phyloP scores from a whole-genome alignment of 306 rosid genomes.

The Fragaria nilgerrensis region DNA sequence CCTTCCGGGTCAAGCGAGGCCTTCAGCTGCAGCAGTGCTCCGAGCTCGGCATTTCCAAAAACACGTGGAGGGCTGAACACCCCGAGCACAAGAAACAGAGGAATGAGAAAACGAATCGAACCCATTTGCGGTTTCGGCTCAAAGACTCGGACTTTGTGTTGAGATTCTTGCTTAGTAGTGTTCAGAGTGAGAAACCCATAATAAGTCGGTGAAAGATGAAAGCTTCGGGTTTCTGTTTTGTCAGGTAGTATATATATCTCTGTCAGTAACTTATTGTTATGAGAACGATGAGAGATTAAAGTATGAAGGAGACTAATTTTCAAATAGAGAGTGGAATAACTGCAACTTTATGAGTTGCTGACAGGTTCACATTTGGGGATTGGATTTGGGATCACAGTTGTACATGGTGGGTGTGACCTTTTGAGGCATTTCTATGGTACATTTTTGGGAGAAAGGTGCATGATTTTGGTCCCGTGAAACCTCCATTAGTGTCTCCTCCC shows the following conservation, averaged over 20 bases:
- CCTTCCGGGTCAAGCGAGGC: constrained; percentile 76
- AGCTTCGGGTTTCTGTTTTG: constrained; percentile 22
- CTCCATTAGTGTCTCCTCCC: not conserved
- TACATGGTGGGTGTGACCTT: not conserved
- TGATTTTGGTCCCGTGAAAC: not conserved
- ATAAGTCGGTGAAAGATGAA: constrained; percentile 19
- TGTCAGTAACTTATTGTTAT: not conserved
- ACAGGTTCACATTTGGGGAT: constrained; percentile 31
- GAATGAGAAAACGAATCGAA: constrained; percentile 18
- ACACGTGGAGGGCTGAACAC: constrained; percentile 24
- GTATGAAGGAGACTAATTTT: not conserved
- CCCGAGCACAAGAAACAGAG: constrained; percentile 26
- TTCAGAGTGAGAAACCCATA: constrained; percentile 24
- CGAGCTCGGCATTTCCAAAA: constrained; percentile 66
- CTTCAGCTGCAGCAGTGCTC: constrained; percentile 74
- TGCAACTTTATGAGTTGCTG: constrained; percentile 38
- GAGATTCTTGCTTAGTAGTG: not conserved
- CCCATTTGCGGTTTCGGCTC: constrained; percentile 40
- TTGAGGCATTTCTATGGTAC: constrained; percentile 2
- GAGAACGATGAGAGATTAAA: constrained; percentile 16
- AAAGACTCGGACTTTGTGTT: not conserved
- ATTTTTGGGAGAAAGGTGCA: not conserved
- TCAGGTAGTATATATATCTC: not conserved
- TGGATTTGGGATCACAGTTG: constrained; percentile 6
- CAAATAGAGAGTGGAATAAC: constrained; percentile 22